Conservation (phyloP, 257 asterid genomes). For the Solanum pimpinellifolium region DNA sequence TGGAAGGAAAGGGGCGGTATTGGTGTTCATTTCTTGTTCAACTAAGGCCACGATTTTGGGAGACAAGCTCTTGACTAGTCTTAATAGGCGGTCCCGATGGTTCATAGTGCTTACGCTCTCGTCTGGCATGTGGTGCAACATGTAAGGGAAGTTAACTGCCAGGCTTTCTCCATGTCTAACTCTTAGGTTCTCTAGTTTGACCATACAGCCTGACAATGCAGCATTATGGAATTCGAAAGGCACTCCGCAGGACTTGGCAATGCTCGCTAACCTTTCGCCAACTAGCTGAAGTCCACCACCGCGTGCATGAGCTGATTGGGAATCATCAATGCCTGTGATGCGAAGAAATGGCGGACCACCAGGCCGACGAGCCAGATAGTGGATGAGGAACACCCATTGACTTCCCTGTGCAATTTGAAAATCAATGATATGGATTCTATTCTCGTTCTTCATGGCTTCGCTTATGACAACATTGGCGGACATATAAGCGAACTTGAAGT, state of each 20-base stretch:
- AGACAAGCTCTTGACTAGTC: slow-evolving; percentile 57
- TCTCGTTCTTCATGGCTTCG: slow-evolving; percentile 71
- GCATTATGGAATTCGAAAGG: slow-evolving; percentile 73
- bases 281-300: slow-evolving; percentile 82
- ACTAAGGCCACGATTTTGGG: slow-evolving; percentile 72
- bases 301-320: slow-evolving; percentile 64
- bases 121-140: slow-evolving; percentile 96
- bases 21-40: slow-evolving; percentile 87
- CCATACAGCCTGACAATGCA: slow-evolving; percentile 61
- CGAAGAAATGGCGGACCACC: slow-evolving; percentile 44
- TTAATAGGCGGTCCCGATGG: slow-evolving; percentile 70
- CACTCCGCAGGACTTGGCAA: slow-evolving; percentile 60
- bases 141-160: slow-evolving; percentile 76
- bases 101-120: slow-evolving; percentile 78
- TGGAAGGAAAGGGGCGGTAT: slow-evolving; percentile 58
- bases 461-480: slow-evolving; percentile 64
- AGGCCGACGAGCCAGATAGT: slow-evolving; percentile 29
- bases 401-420: slow-evolving; percentile 95
- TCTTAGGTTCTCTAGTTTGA: slow-evolving; percentile 36
- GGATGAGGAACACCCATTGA: slow-evolving; percentile 65
- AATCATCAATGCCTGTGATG: slow-evolving; percentile 53
- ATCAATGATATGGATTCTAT: slow-evolving; percentile 66
- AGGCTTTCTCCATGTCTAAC: slow-evolving; percentile 58
- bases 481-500: slow-evolving; percentile 79
- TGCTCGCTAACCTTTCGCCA: slow-evolving; percentile 44